Base-by-base conservation (phyloP, 805 yeast species). In the Torulaspora microellipsoides region DNA sequence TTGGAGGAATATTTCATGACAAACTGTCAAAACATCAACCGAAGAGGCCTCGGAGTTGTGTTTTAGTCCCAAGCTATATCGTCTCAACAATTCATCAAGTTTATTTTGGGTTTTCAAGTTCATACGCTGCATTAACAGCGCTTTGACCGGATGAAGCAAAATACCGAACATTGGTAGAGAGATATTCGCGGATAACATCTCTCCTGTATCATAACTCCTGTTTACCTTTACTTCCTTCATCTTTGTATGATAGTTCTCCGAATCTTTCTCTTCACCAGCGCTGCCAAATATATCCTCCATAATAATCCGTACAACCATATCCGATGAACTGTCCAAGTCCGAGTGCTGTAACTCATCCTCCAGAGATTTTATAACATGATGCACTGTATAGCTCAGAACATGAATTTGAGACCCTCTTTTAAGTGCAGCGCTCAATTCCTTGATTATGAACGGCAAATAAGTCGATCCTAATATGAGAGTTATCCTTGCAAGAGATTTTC, bases 251-350 rank as follows among this genome's bases (percentile, higher is more conserved):
- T 93, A 91, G 14, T 89, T 96, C 48, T 89, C 97, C 4, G 93
- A 90, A 51, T 93, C 98, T 60, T 93, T 91, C 58, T 93, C 98
- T 58, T 83, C 84, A 29, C 96, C 95, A 3, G 95, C 85, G 8
- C 83, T 76, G 17, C 99, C 99, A 64, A 93, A 90, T 3, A 81
- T 76, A 58, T 91, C 96, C 58, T 89, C 95, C 96, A 91, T 91
- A 15, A 90, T 72, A 12, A 88, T 70, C 15, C 78, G 80, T 52
- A 83, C 81, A 10, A 90, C 66, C 42, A 83, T 54, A 2, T 68
- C 67, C 3, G 83, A 77, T 9, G 79, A 72, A 11, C 77, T 81
- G 61, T 89, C 93, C 34, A 91, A 67, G 46, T 86, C 95, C 7
- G 95, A 95, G 51, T 77, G 84, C 0, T 58, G 46, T 34, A 86